Conservation (phyloP, 345 rosid genomes). For the Arabidopsis suecica region DNA sequence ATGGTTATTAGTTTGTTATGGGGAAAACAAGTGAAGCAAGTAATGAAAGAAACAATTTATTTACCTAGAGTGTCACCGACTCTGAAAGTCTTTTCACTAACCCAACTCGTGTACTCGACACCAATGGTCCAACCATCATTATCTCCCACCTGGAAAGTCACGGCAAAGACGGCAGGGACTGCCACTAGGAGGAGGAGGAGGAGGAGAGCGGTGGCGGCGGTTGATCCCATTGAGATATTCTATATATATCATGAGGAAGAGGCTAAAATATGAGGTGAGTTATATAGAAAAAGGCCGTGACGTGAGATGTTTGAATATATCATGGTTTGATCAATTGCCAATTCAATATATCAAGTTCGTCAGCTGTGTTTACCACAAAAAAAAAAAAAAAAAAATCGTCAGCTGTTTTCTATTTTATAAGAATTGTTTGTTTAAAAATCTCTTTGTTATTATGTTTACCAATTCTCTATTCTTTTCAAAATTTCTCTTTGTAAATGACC, state of each 20-base stretch:
- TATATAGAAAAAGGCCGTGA: slow-evolving; percentile 21
- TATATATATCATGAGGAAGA: neutral
- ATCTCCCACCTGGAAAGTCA: slow-evolving; percentile 44
- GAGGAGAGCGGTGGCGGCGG: slow-evolving; percentile 11
- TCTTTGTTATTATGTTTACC: slow-evolving; percentile 25
- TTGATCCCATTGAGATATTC: slow-evolving; percentile 26
- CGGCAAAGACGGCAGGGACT: slow-evolving; percentile 43
- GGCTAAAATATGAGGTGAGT: slow-evolving; percentile 13
- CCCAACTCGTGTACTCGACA: slow-evolving; percentile 43
- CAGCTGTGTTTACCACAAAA: neutral
- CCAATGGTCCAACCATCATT: slow-evolving; percentile 37
- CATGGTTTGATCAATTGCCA: slow-evolving; percentile 9
- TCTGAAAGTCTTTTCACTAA: slow-evolving; percentile 42
- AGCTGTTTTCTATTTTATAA: too few relatives aligned
- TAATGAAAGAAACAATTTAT: too few relatives aligned
- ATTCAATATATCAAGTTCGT: neutral
- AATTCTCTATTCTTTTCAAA: slow-evolving; percentile 1
- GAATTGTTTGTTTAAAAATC: neutral
- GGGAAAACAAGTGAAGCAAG: neutral
- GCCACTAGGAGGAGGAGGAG: slow-evolving; percentile 33
- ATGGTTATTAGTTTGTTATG: neutral
- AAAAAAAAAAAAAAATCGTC: too few relatives aligned
- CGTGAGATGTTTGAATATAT: slow-evolving; percentile 9
- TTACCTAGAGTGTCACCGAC: slow-evolving; percentile 51
- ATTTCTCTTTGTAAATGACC: neutral